Percentiles rank a stretch among this genome's conserved stretches.
These are phyloP conservation scores for Acidiella bohemica DNA, from an alignment of 495 filamentous ascomycete species.

Conservation along the genomic window DNA sequence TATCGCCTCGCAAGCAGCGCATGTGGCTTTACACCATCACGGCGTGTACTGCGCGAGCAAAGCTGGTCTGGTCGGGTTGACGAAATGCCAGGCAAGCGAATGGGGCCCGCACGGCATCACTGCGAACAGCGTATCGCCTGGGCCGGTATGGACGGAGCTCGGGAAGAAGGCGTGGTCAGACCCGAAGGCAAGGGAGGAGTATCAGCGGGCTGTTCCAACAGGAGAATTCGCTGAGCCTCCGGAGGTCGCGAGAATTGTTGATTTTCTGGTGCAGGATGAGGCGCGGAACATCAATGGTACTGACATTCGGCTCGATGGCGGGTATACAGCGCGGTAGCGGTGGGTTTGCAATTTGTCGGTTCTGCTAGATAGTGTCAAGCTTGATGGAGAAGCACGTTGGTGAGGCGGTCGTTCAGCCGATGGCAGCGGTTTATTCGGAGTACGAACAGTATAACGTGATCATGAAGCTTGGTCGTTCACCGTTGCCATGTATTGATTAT, in stretches of 20 bases:
- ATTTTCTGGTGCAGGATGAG: conserved; percentile 10
- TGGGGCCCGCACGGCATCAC: conserved; percentile 13
- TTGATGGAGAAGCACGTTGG: too few relatives aligned
- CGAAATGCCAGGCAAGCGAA: conserved; percentile 16
- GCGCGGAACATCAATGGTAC: conserved; percentile 13
- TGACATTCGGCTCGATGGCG: conserved; percentile 16
- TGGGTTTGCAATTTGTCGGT: not conserved
- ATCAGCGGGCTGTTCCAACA: conserved; percentile 9
- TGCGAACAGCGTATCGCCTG: conserved; percentile 40
- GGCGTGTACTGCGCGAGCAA: conserved; percentile 17
- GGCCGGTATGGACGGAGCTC: conserved; percentile 32
- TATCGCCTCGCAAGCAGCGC: conserved; percentile 13
- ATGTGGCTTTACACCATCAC: conserved; percentile 14
- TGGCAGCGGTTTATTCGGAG: too few relatives aligned
- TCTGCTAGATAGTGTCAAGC: too few relatives aligned
- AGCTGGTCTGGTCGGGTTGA: conserved; percentile 15
- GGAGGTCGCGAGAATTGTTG: conserved; percentile 10
- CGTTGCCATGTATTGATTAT: too few relatives aligned
- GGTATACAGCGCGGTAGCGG: conserved; percentile 8
- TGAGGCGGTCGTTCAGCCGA: too few relatives aligned
- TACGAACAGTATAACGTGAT: too few relatives aligned
- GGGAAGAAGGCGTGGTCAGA: conserved; percentile 19
- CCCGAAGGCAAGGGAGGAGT: conserved; percentile 5
- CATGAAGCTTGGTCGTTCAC: too few relatives aligned
- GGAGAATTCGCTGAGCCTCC: conserved; percentile 12